Percentiles rank a stretch among this genome's conserved stretches.
These are phyloP conservation scores for Cryptococcus sp. DNA, from an alignment of 1,284 basidiomycete genomes.

Conservation along the genomic window DNA sequence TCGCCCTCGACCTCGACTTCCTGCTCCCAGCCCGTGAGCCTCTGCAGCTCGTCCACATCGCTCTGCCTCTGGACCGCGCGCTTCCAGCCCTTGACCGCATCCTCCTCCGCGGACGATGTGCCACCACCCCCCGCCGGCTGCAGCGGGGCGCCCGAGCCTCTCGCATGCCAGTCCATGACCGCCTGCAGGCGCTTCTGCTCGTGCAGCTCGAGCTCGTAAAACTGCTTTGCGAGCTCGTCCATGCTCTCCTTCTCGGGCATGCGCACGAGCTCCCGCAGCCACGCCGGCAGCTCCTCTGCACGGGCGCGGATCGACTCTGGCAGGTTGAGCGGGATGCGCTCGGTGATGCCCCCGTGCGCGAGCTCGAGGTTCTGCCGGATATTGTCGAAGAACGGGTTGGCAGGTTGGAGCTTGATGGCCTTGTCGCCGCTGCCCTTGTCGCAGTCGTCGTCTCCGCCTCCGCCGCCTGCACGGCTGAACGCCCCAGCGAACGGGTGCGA, in stretches of 20 bases:
- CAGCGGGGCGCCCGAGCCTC: conserved; percentile 28
- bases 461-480: conserved; percentile 1
- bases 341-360: conserved; percentile 71
- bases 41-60: conserved; percentile 26
- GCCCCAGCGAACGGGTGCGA: not conserved
- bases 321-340: conserved; percentile 73
- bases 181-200: conserved; percentile 86
- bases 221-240: conserved; percentile 58
- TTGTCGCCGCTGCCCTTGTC: conserved; percentile 1
- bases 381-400: conserved; percentile 89
- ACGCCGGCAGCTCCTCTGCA: conserved; percentile 70
- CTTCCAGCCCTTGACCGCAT: conserved; percentile 14
- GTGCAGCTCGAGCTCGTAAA: conserved; percentile 85
- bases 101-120: conserved; percentile 1
- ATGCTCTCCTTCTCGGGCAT: conserved; percentile 57
- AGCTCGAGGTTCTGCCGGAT: conserved; percentile 93
- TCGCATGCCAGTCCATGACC: conserved; percentile 86
- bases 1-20: conserved; percentile 44
- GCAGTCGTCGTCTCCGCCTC: too few relatives aligned
- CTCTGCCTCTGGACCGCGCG: conserved; percentile 16
- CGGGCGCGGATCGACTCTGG: conserved; percentile 62
- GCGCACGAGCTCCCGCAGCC: conserved; percentile 71
- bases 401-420: conserved; percentile 51
- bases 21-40: conserved; percentile 15
- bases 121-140: not conserved